phyloP scores from a whole-genome alignment of 2,329 filamentous ascomycete species.

The Elsinoe necatrix region DNA sequence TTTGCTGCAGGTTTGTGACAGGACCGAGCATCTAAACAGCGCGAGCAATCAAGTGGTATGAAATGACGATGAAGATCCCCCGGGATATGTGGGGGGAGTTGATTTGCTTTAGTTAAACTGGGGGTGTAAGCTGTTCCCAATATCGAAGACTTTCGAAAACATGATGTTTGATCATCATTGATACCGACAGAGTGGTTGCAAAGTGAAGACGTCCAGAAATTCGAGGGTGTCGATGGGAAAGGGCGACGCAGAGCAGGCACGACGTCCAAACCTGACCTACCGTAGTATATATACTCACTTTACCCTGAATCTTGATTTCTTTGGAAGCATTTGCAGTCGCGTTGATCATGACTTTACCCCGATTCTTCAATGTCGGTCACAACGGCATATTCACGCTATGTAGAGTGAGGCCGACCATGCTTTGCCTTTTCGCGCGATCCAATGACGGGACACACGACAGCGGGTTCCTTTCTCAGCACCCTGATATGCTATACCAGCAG shows the following conservation, averaged over 20 bases:
- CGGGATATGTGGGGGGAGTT: not conserved
- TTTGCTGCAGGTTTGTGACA: not conserved
- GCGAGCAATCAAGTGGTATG: not conserved
- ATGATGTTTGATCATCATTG: not conserved
- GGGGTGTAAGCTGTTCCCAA: not conserved
- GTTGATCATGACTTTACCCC: too few species aligned
- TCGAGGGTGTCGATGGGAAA: not conserved
- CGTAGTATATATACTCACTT: too few species aligned
- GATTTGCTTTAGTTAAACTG: not conserved
- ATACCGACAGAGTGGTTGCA: conserved; percentile 1
- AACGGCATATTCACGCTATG: too few species aligned
- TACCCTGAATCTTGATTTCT: too few species aligned
- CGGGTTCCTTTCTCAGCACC: too few species aligned
- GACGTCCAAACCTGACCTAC: too few species aligned
- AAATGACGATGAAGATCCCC: not conserved
- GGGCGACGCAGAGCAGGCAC: not conserved
- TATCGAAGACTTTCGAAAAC: not conserved
- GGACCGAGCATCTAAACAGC: not conserved
- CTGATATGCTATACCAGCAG: too few species aligned
- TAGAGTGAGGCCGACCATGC: too few species aligned
- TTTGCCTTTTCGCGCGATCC: too few species aligned
- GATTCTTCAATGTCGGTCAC: too few species aligned
- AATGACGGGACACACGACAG: too few species aligned
- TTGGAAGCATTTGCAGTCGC: too few species aligned
- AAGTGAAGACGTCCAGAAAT: not conserved